These are phyloP conservation scores for Ophiostoma australiae DNA, from an alignment of 2,329 filamentous ascomycete species.

Conservation along the genomic window DNA sequence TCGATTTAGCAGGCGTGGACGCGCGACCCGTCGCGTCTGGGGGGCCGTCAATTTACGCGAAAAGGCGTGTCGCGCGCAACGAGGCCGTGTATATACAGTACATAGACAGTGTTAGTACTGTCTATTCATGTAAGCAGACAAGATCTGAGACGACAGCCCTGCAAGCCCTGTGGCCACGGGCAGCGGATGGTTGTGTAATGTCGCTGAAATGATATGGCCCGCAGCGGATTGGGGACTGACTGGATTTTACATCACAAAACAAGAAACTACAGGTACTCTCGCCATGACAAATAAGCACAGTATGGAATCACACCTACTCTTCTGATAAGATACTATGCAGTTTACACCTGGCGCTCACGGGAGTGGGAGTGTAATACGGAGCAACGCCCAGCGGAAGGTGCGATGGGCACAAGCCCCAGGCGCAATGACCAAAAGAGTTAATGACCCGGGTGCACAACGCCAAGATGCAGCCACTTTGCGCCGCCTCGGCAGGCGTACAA, in stretches of 20 bases:
- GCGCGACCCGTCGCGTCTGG: constrained; percentile 21
- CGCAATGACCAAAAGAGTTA: neutral
- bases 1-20: constrained; percentile 20
- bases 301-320: no score
- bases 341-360: neutral
- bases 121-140: neutral
- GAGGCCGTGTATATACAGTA: neutral
- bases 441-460: neutral
- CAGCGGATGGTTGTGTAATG: neutral
- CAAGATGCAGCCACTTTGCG: constrained; percentile 6
- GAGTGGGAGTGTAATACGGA: neutral
- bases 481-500: neutral
- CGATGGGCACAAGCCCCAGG: constrained; percentile 1
- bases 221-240: neutral
- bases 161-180: neutral
- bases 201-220: constrained; percentile 1
- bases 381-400: neutral
- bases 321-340: neutral
- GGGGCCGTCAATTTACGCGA: constrained; percentile 25
- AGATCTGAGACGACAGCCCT: neutral
- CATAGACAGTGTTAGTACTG: neutral
- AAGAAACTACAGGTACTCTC: neutral
- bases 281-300: neutral
- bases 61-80: constrained; percentile 13
- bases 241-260: no score